Evolutionary conservation across 495 filamentous ascomycete genomes (phyloP), one percentile per base, ranked within the genome.

Genomic region (Penicillium crystallinum): DNA sequence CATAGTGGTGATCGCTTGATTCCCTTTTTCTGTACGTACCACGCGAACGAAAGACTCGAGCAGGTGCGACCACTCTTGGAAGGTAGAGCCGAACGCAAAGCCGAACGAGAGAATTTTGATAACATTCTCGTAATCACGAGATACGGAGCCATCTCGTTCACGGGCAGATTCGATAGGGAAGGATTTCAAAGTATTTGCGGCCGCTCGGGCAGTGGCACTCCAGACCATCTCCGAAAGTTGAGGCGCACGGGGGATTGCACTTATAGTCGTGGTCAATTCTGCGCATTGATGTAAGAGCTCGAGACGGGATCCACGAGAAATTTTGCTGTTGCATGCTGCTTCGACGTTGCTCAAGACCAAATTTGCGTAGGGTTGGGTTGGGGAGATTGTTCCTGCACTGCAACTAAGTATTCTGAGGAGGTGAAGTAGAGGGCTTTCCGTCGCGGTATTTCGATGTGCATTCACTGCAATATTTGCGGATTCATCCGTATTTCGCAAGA

Each of bases 101-200:
- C 87, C 89, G 40, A 79, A 69, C 44, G 85, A 78, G 2, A 95
- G 74, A 30, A 91, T 75, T 38, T 77, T 84, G 36, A 82, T 76
- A 19, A 83, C 70, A 34, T 89, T 85, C n/a, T 84, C 81, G 51
- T 87, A 91, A 34, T 89, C 84, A 29, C 78, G 67, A 17, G 72
- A 67, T 17, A 70, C 61, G 30, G 69, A 69, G 5, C 71, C 74
- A 55, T 76, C 70, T 7, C 68, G 71, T 22, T 70, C 69, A 42
- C 71, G 67, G n/a, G 68, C 61, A 44, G 71, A 71, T 46, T 78
- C 72, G 6, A 62, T 58, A 15, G 73, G 69, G 38, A 72, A 70
- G 1, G 71, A 73, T 31, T 61, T 52, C 27, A 77, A 40, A 33
- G 66, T 64, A 54, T 69, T 58, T 9, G 65, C 60, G 37, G 68